Conservation (phyloP, 306 rosid genomes). For the Hippophae tibetana region DNA sequence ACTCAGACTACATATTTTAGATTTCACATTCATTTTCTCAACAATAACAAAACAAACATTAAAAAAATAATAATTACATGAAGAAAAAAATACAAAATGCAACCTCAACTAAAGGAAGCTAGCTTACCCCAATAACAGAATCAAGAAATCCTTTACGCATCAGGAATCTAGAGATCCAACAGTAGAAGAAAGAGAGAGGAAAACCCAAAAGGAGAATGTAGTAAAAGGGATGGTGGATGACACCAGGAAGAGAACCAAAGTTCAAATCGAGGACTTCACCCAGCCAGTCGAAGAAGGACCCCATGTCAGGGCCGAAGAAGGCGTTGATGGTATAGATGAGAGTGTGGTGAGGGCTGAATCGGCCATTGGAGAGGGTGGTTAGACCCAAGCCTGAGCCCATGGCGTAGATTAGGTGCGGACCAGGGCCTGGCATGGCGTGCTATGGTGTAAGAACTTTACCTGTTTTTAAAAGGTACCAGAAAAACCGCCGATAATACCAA, state of each 20-base stretch:
- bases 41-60: too few relatives aligned
- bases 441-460: too few relatives aligned
- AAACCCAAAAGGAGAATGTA: background rate
- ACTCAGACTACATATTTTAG: too few relatives aligned
- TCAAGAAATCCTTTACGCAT: background rate
- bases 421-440: slow-evolving; percentile 75
- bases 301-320: background rate
- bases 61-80: too few relatives aligned
- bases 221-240: background rate
- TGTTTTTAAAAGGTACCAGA: too few relatives aligned
- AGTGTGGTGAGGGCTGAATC: background rate
- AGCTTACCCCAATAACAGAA: too few relatives aligned
- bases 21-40: too few relatives aligned
- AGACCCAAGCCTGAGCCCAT: slow-evolving; percentile 47
- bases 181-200: background rate
- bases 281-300: background rate
- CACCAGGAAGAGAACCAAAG: background rate
- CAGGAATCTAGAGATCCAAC: background rate
- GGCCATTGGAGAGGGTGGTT: background rate
- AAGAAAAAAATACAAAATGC: too few relatives aligned
- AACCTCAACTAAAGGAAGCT: too few relatives aligned
- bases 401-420: slow-evolving; percentile 82
- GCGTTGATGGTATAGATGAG: background rate
- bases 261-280: background rate
- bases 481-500: too few relatives aligned